These are phyloP conservation scores for Colletotrichum abscissum DNA, from an alignment of 2,329 filamentous ascomycete genomes.

Conservation along the genomic window DNA sequence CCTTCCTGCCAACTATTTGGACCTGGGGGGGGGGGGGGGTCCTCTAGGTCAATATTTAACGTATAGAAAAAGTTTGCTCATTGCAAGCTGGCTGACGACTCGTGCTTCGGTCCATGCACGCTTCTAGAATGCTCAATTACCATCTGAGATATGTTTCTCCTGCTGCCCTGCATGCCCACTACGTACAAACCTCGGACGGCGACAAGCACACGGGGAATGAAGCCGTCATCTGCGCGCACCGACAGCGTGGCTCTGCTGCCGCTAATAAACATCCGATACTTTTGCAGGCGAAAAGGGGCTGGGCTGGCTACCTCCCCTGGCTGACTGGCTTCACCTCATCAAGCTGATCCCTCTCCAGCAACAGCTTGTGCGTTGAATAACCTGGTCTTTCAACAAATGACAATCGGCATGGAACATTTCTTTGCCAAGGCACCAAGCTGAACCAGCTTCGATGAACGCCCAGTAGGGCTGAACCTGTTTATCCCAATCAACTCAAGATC, in stretches of 20 bases:
- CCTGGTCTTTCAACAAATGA: background rate
- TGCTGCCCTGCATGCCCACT: background rate
- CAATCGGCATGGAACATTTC: background rate
- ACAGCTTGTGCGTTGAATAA: background rate
- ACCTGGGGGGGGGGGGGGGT: too few species aligned
- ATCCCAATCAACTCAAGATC: background rate
- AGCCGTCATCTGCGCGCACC: background rate
- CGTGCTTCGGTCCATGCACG: background rate
- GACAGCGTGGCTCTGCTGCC: background rate
- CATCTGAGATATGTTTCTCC: background rate
- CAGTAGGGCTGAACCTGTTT: slow-evolving; percentile 17
- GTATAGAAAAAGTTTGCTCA: background rate
- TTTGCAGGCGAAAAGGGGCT: background rate
- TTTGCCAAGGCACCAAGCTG: slow-evolving; percentile 11
- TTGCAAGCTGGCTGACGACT: background rate
- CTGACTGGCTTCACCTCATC: background rate
- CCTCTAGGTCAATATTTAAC: too few species aligned
- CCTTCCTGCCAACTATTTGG: background rate
- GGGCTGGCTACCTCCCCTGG: background rate
- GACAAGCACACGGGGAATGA: background rate
- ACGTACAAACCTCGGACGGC: background rate
- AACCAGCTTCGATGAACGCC: background rate
- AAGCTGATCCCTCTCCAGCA: background rate
- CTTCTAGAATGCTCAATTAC: background rate
- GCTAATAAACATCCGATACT: background rate